A percentile compares a stretch with the other conserved stretches of the same genome.
Evolutionary conservation across 2,329 filamentous ascomycete genomes (phyloP).

Genomic region (Aspergillus neoniger): DNA sequence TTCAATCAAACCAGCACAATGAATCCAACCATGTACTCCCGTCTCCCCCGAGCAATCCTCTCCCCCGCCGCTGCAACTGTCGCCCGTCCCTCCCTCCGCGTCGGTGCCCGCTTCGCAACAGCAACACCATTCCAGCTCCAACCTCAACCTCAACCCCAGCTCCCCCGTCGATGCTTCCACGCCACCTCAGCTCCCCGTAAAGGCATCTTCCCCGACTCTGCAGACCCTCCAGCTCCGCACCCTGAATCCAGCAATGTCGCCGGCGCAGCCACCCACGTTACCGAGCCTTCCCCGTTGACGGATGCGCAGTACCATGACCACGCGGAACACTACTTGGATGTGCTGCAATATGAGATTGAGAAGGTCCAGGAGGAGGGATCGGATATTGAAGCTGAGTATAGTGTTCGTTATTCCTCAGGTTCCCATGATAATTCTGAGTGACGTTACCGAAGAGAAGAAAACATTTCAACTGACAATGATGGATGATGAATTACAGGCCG

Average conservation of each 20-base stretch:
- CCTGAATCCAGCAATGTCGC: conserved; percentile 44
- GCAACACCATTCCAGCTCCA: conserved; percentile 17
- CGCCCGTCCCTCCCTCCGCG: conserved; percentile 24
- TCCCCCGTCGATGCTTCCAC: conserved; percentile 35
- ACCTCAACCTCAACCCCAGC: conserved; percentile 13
- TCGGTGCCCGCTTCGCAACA: conserved; percentile 18
- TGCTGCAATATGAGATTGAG: conserved; percentile 65
- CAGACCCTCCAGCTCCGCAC: conserved; percentile 52
- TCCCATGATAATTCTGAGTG: not conserved
- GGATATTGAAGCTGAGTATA: conserved; percentile 85
- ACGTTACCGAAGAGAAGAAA: not conserved
- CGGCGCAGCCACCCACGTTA: conserved; percentile 44
- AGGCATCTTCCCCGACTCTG: conserved; percentile 63
- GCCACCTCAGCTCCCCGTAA: conserved; percentile 40
- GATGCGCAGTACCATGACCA: conserved; percentile 74
- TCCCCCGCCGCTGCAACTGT: conserved; percentile 16
- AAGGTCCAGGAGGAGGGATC: conserved; percentile 68
- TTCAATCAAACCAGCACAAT: not conserved
- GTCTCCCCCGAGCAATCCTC: conserved; percentile 46
- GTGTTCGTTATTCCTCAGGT: conserved; percentile 57
- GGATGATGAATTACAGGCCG: conserved; percentile 59
- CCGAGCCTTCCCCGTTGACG: conserved; percentile 64
- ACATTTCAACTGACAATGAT: not conserved
- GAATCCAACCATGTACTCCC: conserved; percentile 37
- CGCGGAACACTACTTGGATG: conserved; percentile 72